These are phyloP conservation scores for Exophiala sp. DNA, from an alignment of 2,329 filamentous ascomycete species.

Conservation along the genomic window DNA sequence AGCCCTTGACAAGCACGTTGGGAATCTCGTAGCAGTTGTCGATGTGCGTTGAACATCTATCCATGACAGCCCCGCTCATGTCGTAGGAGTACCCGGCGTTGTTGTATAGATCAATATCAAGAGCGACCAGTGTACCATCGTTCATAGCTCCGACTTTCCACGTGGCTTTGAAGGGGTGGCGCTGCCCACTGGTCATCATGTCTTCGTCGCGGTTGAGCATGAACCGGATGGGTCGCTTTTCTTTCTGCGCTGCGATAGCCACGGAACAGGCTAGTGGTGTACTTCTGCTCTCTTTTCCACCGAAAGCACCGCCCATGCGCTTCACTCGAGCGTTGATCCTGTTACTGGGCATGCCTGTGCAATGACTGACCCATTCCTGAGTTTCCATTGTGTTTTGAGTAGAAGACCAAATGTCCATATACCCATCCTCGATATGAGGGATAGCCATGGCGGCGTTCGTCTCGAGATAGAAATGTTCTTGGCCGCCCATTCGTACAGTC, in stretches of 20 bases:
- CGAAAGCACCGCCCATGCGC: constrained; percentile 88
- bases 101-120: constrained; percentile 88
- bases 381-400: constrained; percentile 95
- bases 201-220: constrained; percentile 98
- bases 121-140: constrained; percentile 83
- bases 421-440: constrained; percentile 86
- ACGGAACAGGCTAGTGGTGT: constrained; percentile 79
- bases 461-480: constrained; percentile 97
- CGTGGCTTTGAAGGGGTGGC: constrained; percentile 82
- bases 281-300: constrained; percentile 89
- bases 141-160: constrained; percentile 96
- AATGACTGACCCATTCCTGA: constrained; percentile 82
- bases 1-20: constrained; percentile 77
- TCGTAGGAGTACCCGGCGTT: constrained; percentile 80
- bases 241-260: constrained; percentile 83
- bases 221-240: constrained; percentile 75
- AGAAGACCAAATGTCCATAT: constrained; percentile 89
- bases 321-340: constrained; percentile 89
- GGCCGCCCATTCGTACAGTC: constrained; percentile 82
- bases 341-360: constrained; percentile 78
- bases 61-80: constrained; percentile 72
- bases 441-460: constrained; percentile 83
- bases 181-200: constrained; percentile 85
- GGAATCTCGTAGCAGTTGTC: constrained; percentile 89
- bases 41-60: constrained; percentile 79